Evolutionary conservation across 331 rosid species (phyloP).

Genomic region (Dryas integrifolia): DNA sequence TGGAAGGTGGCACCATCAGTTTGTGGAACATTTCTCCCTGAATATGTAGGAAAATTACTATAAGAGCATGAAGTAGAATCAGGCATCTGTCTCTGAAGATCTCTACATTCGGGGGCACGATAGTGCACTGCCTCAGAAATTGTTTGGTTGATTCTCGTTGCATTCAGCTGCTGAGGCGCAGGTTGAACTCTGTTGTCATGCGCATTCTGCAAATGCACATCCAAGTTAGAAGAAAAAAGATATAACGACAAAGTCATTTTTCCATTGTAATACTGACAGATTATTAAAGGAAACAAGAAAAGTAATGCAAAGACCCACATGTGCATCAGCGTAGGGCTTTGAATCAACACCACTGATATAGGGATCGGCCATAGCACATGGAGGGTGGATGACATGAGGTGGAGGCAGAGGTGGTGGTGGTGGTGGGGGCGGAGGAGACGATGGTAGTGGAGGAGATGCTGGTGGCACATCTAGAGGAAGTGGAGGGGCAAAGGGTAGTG

Average conservation of each 20-base stretch:
- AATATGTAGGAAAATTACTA: conserved; percentile 43
- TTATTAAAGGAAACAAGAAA: conserved; percentile 2
- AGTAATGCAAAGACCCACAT: conserved; percentile 38
- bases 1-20: conserved; percentile 45
- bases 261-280: conserved; percentile 5
- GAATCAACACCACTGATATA: conserved; percentile 47
- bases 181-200: conserved; percentile 44
- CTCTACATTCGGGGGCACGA: conserved; percentile 56
- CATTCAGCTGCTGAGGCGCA: conserved; percentile 47
- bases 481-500: conserved; percentile 45
- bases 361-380: conserved; percentile 46
- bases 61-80: conserved; percentile 52
- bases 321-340: conserved; percentile 41
- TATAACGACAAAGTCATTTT: conserved; percentile 16
- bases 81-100: conserved; percentile 51
- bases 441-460: conserved; percentile 66
- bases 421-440: conserved; percentile 63
- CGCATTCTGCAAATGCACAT: conserved; percentile 41
- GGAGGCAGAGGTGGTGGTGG: conserved; percentile 43
- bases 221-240: conserved; percentile 28
- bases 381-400: conserved; percentile 37
- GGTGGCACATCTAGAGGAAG: conserved; percentile 52
- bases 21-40: conserved; percentile 46
- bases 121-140: conserved; percentile 47
- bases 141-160: conserved; percentile 51